Conservation (phyloP, 345 rosid species). For the Raphanus raphanistrum region DNA sequence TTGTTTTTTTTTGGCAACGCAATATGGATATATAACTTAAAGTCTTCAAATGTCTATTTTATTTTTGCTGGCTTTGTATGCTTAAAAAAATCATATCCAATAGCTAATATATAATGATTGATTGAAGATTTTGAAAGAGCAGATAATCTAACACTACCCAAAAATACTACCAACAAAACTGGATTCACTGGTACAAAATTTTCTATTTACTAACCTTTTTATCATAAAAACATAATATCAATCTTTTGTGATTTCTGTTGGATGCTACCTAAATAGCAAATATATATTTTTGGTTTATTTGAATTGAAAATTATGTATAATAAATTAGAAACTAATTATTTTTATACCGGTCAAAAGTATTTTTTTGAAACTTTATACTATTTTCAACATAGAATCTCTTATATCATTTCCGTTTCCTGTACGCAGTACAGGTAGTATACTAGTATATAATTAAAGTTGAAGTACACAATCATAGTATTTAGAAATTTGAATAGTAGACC, state of each 20-base stretch:
- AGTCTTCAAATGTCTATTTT: neutral
- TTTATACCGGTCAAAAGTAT: too few relatives aligned
- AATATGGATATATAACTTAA: too few relatives aligned
- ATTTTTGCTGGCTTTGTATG: neutral
- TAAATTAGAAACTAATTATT: too few relatives aligned
- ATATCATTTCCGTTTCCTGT: too few relatives aligned
- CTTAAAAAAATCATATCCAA: neutral
- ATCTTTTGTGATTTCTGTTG: neutral
- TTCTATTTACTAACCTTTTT: neutral
- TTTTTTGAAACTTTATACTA: too few relatives aligned
- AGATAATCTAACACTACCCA: neutral
- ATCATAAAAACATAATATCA: neutral
- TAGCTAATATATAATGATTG: neutral
- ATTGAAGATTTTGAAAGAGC: neutral
- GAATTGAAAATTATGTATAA: neutral
- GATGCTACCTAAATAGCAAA: neutral
- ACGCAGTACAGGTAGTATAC: too few relatives aligned
- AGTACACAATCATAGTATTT: too few relatives aligned
- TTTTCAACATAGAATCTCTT: too few relatives aligned
- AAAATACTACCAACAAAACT: neutral
- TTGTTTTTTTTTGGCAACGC: too few relatives aligned
- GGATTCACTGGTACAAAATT: neutral
- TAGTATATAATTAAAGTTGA: too few relatives aligned
- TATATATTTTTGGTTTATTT: neutral
- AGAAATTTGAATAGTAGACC: too few relatives aligned